Conservation (phyloP, 345 rosid species). For the Toxicodendron radicans region DNA sequence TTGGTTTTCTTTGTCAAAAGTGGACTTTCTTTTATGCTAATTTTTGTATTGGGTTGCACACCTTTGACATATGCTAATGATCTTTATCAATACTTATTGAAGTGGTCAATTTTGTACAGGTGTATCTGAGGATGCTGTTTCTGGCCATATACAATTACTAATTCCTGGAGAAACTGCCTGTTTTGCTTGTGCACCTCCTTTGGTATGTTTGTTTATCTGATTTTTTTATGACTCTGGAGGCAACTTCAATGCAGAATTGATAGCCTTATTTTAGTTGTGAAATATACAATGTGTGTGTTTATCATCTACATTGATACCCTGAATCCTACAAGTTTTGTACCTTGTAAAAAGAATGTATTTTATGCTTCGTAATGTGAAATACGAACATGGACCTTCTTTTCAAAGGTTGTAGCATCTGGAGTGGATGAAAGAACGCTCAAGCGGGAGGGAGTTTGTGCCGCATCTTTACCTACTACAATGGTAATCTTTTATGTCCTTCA, state of each 20-base stretch:
- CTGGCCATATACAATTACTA: constrained; percentile 93
- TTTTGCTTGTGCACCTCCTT: constrained; percentile 98
- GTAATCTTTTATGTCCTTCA: constrained; percentile 32
- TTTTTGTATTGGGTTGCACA: not conserved
- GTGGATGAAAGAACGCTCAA: constrained; percentile 93
- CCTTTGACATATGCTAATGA: not conserved
- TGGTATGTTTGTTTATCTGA: constrained; percentile 53
- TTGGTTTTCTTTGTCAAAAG: not conserved
- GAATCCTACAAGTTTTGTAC: not conserved
- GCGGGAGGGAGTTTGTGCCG: constrained; percentile 97
- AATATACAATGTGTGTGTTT: constrained; percentile 1
- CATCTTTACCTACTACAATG: constrained; percentile 94
- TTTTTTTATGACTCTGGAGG: constrained; percentile 8
- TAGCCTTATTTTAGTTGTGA: too few species aligned
- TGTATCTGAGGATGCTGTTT: constrained; percentile 98
- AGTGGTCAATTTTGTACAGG: constrained; percentile 44
- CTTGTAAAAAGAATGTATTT: too few species aligned
- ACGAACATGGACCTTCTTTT: constrained; percentile 1
- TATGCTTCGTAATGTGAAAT: constrained; percentile 11
- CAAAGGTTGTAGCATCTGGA: constrained; percentile 94
- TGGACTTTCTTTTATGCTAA: constrained; percentile 4
- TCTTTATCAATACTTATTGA: not conserved
- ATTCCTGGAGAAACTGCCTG: constrained; percentile 98
- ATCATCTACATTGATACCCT: not conserved
- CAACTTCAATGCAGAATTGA: constrained; percentile 7